Conservation (phyloP, 2,329 filamentous ascomycete species). For the Dendrostoma leiphaemia region DNA sequence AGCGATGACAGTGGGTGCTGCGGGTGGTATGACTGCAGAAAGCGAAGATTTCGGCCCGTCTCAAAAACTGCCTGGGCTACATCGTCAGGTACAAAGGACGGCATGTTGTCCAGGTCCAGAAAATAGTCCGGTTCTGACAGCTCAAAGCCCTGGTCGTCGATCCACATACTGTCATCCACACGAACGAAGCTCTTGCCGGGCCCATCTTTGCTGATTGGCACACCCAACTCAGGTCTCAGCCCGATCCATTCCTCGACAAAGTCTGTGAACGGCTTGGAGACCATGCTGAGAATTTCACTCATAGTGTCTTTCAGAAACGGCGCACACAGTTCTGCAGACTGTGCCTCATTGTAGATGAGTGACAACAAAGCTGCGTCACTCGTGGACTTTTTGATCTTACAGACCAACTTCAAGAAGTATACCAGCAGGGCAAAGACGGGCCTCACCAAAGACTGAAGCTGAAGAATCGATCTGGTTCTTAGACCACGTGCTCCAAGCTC, state of each 20-base stretch:
- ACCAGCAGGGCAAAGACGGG: constrained; percentile 47
- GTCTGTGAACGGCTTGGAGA: constrained; percentile 33
- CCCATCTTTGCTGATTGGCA: constrained; percentile 50
- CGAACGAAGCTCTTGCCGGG: constrained; percentile 59
- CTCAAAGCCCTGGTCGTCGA: constrained; percentile 59
- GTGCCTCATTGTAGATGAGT: constrained; percentile 59
- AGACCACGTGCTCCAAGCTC: constrained; percentile 44
- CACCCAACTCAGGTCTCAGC: constrained; percentile 55
- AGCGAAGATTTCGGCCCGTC: constrained; percentile 71
- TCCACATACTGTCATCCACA: constrained; percentile 50
- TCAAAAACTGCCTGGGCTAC: constrained; percentile 74
- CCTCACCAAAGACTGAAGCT: constrained; percentile 49
- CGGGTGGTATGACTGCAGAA: constrained; percentile 69
- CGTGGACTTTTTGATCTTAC: constrained; percentile 40
- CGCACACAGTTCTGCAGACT: constrained; percentile 62
- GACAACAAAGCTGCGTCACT: constrained; percentile 63
- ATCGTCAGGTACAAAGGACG: constrained; percentile 68
- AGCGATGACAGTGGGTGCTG: constrained; percentile 61
- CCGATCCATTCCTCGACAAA: constrained; percentile 73
- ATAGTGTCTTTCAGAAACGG: constrained; percentile 61
- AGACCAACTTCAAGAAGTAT: constrained; percentile 51
- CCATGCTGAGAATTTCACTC: constrained; percentile 57
- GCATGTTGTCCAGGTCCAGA: constrained; percentile 64
- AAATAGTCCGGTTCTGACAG: constrained; percentile 58
- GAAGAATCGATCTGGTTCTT: constrained; percentile 46